These are phyloP conservation scores for Microbotryum saponariae DNA, from an alignment of 1,284 basidiomycete species.

Conservation along the genomic window DNA sequence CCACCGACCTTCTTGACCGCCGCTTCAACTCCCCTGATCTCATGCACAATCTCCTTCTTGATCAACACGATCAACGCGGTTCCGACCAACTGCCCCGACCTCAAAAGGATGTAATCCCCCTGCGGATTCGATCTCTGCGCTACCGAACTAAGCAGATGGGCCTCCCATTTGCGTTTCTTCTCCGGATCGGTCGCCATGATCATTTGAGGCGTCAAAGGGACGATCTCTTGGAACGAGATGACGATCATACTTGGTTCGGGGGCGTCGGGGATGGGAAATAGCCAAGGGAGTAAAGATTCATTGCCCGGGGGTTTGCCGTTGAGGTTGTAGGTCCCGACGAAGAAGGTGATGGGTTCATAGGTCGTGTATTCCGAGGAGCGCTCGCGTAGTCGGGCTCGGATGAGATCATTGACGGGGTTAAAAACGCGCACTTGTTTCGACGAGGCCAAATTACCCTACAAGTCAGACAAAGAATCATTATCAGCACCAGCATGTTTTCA, in stretches of 20 bases:
- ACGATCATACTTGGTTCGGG: conserved; percentile 77
- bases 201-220: conserved; percentile 91
- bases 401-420: conserved; percentile 85
- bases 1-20: conserved; percentile 70
- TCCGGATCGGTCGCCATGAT: conserved; percentile 87
- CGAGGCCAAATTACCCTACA: conserved; percentile 78
- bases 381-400: conserved; percentile 60
- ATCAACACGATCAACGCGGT: conserved; percentile 83
- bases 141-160: conserved; percentile 68
- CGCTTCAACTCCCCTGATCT: conserved; percentile 85
- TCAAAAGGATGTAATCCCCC: conserved; percentile 66
- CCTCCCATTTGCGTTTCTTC: conserved; percentile 86
- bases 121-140: conserved; percentile 49
- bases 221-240: conserved; percentile 96
- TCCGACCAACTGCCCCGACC: conserved; percentile 91
- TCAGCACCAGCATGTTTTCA: too few relatives aligned
- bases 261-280: conserved; percentile 56
- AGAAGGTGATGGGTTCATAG: conserved; percentile 62
- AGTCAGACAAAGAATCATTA: not conserved
- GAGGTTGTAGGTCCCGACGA: conserved; percentile 90
- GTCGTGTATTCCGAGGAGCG: conserved; percentile 79
- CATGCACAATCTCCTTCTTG: conserved; percentile 62
- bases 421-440: conserved; percentile 84
- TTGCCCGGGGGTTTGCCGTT: conserved; percentile 72
- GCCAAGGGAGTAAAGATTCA: conserved; percentile 80